Evolutionary conservation across 2,329 filamentous ascomycete species (phyloP), one percentile per base, ranked within the genome.

Genomic region (Aspergillus sp.): DNA sequence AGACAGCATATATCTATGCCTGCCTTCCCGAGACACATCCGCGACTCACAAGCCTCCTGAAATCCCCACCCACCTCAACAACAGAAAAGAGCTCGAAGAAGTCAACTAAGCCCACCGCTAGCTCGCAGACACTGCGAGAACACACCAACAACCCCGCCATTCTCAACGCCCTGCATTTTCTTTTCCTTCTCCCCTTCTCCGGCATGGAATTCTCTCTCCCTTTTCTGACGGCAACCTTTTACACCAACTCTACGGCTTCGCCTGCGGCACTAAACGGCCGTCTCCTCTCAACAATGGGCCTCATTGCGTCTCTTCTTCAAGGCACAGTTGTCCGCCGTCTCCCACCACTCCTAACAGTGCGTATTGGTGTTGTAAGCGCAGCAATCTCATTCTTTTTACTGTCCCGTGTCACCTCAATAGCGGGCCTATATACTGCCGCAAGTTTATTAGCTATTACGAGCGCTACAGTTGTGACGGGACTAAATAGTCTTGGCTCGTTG

Each of bases 161-260:
- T 12, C 86, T 99, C 47, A 97, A 97, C 72, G 77, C 88, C 1
- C 87, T 91, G 0, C 95, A 99, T 75, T 89, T 98, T 69, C 78
- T 88, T 47, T 99, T 99, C 75, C 87, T 99, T 59, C 86, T 99
- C 12, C 96, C 96, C 77, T 99, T 99, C 77, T 96, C 91, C 2
- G 95, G 95, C 60, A 93, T 99, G 89, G 95, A 99, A 73, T 98
- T 96, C 75, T 96, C 92, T 1, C 84, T 99, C 3, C 93, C 95
- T 0, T 99, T 99, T 74, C 93, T 99, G 86, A 98, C 93, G 0
- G 96, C 95, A 68, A 93, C 96, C 53, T 84, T 99, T 45, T 98
- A 98, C 74, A 84, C 84, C 8, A 96, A 95, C 71, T 65, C 64
- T 17, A 69, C 68, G n/a, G 61, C 68, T 39, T 78, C 71, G 52